Evolutionary conservation across 257 asterid genomes (phyloP).

Genomic region (Penstemon eatonii): DNA sequence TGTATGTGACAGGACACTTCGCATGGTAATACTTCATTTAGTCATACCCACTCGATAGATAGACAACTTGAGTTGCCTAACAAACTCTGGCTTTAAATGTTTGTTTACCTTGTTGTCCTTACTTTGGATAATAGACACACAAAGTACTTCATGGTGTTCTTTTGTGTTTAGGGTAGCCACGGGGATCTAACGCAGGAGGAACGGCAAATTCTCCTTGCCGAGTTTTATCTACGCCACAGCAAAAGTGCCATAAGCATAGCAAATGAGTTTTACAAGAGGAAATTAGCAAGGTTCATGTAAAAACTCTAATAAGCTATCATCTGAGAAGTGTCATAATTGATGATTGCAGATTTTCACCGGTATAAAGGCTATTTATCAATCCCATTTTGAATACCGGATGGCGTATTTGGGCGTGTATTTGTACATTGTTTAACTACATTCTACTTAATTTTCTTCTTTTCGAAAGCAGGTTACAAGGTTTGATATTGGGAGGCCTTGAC

Average conservation of each 20-base stretch:
- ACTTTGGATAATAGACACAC: too few species aligned
- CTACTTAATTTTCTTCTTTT: too few species aligned
- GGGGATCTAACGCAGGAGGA: conserved; percentile 76
- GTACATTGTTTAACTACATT: too few species aligned
- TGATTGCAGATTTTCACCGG: neutral
- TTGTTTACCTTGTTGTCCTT: too few species aligned
- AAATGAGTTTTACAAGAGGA: conserved; percentile 65
- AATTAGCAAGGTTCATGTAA: conserved; percentile 36
- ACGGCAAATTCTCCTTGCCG: conserved; percentile 80
- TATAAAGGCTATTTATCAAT: too few species aligned
- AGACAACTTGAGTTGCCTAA: too few species aligned
- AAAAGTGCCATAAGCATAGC: conserved; percentile 55
- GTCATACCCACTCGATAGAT: too few species aligned
- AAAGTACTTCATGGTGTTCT: conserved; percentile 11
- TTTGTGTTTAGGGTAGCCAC: conserved; percentile 63
- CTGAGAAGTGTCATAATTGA: conserved; percentile 8
- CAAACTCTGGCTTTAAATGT: too few species aligned
- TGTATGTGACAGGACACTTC: conserved; percentile 66
- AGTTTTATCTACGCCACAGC: conserved; percentile 86
- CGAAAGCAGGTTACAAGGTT: too few species aligned
- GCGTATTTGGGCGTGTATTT: too few species aligned
- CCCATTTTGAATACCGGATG: too few species aligned
- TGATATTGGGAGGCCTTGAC: too few species aligned
- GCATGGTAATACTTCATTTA: conserved; percentile 53
- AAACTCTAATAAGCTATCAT: conserved; percentile 37